Evolutionary conservation across 2,329 filamentous ascomycete species (phyloP), one percentile per base, ranked within the genome.

Genomic region (Trichoderma cornu-damae): DNA sequence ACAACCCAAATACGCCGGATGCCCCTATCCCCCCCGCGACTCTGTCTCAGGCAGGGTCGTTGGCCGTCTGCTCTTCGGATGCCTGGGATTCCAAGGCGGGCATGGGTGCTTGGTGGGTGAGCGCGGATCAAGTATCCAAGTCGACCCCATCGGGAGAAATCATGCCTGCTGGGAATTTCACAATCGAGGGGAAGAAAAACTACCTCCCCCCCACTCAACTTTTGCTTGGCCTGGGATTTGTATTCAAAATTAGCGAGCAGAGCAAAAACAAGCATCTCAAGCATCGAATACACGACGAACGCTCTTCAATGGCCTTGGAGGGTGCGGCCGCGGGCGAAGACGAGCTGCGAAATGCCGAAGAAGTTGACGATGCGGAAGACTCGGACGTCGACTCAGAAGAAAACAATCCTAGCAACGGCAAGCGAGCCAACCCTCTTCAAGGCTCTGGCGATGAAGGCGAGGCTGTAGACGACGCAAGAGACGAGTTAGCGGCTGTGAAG

Each of bases 31-130:
- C 94, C 3, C 94, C 94, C 0, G 89, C 90, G 1, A 97, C 94
- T 0, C 75, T 99, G 2, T 88, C 90, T 0, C 94, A 99, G 73
- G 94, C 94, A 3, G 94, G 94, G 0, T 87, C 86, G 43, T 75
- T 96, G 28, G 86, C 88, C 0, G 88, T 99, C 4, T 90, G 89
- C 61, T 88, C 89, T 7, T 96, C 91, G 1, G 87, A 79, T 57
- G 94, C 93, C 0, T 99, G 94, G 94, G 94, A 97, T 60, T 93
- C 89, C 1, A 99, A 99, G 71, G 93, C 93, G 7, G 84, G 90
- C 14, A 96, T 97, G 89, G 87, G 89, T 16, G 92, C 93, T 7
- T 99, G 90, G 87, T 99, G 94, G 94, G 93, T 95, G 0, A 85
- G 87, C 61, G 87, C 89, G 2, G 86, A 93, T 54, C 92, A 97